Conservation (phyloP, 345 rosid species). For the Lepidium sativum region DNA sequence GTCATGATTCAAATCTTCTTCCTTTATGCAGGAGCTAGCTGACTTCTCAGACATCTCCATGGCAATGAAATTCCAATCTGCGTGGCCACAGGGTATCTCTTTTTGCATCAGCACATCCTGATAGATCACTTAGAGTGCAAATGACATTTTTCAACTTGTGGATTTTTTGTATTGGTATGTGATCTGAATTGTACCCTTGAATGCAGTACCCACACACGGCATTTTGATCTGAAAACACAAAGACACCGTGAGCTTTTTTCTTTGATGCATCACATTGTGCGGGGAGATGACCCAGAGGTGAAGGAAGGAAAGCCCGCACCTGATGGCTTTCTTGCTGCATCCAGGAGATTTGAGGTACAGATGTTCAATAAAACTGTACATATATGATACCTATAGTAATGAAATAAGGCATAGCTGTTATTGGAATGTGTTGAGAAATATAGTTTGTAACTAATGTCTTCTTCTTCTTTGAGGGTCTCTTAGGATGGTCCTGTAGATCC, state of each 20-base stretch:
- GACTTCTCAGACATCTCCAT: conserved; percentile 66
- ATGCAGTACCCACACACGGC: conserved; percentile 66
- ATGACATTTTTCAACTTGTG: background rate
- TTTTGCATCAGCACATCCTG: background rate
- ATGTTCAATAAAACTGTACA: background rate
- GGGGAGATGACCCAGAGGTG: conserved; percentile 94
- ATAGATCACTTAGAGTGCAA: background rate
- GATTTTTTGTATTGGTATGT: background rate
- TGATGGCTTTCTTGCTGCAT: conserved; percentile 79
- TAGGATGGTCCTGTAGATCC: conserved; percentile 67
- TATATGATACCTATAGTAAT: too few species aligned
- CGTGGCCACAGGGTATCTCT: conserved; percentile 72
- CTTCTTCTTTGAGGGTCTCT: conserved; percentile 7
- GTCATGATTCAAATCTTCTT: background rate
- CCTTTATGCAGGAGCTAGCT: conserved; percentile 56
- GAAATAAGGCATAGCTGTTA: background rate
- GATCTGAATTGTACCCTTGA: background rate
- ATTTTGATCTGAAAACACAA: conserved; percentile 78
- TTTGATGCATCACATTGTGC: conserved; percentile 88
- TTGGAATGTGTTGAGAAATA: background rate
- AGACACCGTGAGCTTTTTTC: conserved; percentile 69
- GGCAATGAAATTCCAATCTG: conserved; percentile 71
- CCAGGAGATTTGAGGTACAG: conserved; percentile 83
- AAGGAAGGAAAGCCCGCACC: conserved; percentile 91
- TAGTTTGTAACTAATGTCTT: background rate